Base-by-base conservation (phyloP, 306 rosid genomes). In the Dryas octopetala region DNA sequence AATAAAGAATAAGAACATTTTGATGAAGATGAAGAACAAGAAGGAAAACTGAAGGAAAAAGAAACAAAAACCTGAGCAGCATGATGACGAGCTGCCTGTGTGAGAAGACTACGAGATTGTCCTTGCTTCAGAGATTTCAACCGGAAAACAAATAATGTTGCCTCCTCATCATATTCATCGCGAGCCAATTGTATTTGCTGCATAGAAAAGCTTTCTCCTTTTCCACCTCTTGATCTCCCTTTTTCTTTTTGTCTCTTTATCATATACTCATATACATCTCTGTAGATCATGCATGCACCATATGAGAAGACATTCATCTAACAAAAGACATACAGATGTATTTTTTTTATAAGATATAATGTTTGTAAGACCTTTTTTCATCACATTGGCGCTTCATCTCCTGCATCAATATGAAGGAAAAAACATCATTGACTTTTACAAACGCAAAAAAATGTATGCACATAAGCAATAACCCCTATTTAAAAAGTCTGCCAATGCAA, bases 41-140 rank as follows among this genome's bases (percentile, higher is more conserved):
- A 64, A 51, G 11, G 19, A 62, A 61, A 50, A 15, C 0, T 11
- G 57, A 17, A 32, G 32, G 58, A 68, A 52, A 80, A 59, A 38
- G 41, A 52, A 65, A 40, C 61, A 50, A 73, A 68, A 84, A 96
- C 99, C 97, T 96, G 99, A 89, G 98, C 91, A 80, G 99, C 97
- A 80, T 96, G 97, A 80, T 96, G 99, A 54, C 98, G 99, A 58
- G 99, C 97, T 58, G 98, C 99, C 89, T 96, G 99, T 40, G 99
- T 92, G 67, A 96, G 96, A 84, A 96, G 97, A 76, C 99, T 96
- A 49, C 93, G 92, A 2, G 96, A 85, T 78, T 96, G 99, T 64
- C 98, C 99, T 90, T 90, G 99, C 88, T 90, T 96, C 76, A 96
- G 82, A 80, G 99, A 96, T 88, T 96, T 92, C 85, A 90, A 84